Conservation (phyloP, 257 asterid species). For the Solanum piurae region DNA sequence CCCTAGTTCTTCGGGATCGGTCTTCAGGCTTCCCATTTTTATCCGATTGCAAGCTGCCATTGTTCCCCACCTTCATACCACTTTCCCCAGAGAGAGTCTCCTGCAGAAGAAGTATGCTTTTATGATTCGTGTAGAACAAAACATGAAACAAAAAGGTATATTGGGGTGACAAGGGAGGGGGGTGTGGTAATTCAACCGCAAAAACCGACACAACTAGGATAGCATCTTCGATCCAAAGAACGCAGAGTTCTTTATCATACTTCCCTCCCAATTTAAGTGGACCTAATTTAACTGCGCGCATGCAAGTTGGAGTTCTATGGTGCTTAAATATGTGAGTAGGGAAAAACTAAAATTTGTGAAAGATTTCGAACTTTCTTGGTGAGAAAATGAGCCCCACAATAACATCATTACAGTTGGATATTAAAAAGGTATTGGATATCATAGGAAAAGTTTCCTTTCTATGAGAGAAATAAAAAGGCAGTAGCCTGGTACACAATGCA, state of each 20-base stretch:
- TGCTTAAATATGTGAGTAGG: background rate
- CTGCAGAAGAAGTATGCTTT: constrained; percentile 18
- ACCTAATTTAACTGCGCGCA: background rate
- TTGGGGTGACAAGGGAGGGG: background rate
- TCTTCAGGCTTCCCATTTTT: constrained; percentile 4
- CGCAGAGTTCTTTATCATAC: background rate
- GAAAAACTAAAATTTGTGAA: background rate
- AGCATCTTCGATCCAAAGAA: background rate
- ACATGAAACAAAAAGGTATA: background rate
- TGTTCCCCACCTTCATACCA: constrained; percentile 17
- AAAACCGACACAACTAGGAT: background rate
- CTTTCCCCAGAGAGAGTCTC: constrained; percentile 13
- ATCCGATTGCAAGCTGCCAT: constrained; percentile 14
- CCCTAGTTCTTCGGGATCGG: background rate
- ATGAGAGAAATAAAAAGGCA: background rate
- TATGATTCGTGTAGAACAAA: background rate
- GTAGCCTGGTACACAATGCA: background rate
- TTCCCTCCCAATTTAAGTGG: background rate
- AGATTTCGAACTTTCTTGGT: background rate
- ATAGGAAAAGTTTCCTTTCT: background rate
- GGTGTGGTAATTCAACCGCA: background rate
- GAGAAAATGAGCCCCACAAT: background rate
- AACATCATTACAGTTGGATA: background rate
- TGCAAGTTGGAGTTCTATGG: background rate
- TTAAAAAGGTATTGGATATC: background rate